A percentile compares a stretch with the other conserved stretches of the same genome.
phyloP scores from a whole-genome alignment of 495 filamentous ascomycete species.

The Achaetomiella virescens region DNA sequence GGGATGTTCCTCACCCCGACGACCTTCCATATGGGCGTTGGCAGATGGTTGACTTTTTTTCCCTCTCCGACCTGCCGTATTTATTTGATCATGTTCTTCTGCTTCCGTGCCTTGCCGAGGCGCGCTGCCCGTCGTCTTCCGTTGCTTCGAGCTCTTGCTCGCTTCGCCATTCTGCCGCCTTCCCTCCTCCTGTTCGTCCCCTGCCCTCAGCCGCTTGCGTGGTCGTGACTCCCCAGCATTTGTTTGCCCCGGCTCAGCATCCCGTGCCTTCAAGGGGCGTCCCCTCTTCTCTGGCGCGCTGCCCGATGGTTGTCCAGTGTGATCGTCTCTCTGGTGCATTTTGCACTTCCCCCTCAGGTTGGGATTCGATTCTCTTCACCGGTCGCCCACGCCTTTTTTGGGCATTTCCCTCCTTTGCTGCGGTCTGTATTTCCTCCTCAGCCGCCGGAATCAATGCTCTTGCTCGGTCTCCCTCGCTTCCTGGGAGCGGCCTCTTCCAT shows the following conservation, averaged over 20 bases:
- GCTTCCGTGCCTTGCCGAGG: slow-evolving; percentile 1
- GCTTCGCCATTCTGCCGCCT: neutral
- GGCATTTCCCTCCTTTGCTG: neutral
- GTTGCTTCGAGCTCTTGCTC: neutral
- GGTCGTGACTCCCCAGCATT: slow-evolving; percentile 4
- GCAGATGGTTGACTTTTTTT: no score
- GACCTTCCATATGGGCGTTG: neutral
- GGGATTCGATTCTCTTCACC: no score
- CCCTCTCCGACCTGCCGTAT: no score
- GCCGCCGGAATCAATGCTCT: slow-evolving; percentile 1
- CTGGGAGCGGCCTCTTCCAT: no score
- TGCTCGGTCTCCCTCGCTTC: slow-evolving; percentile 20
- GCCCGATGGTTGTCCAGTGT: neutral
- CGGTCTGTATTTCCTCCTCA: neutral
- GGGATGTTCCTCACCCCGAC: neutral
- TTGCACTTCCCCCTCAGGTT: no score
- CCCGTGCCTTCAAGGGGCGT: slow-evolving; percentile 10
- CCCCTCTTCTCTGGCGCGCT: slow-evolving; percentile 18
- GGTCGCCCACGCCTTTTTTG: no score
- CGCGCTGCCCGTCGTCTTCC: neutral
- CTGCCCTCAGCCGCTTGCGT: slow-evolving; percentile 14
- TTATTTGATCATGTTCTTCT: slow-evolving; percentile 1
- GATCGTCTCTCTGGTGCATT: no score
- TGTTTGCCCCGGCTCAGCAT: slow-evolving; percentile 2
- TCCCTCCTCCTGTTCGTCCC: neutral